A percentile compares a stretch with the other conserved stretches of the same genome.
Conservation (phyloP, 345 rosid genomes). For the thale cress (Arabidopsis thaliana) region TAIR10.1 NC_003071.7:8668001-8668500, state of each 20-base stretch:
- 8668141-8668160: not conserved
- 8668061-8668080: not conserved
- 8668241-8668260: constrained; percentile 13
- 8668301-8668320: not conserved
- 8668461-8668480: constrained; percentile 24
- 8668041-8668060: not conserved
- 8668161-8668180: not conserved
- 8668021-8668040: not conserved
- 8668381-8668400: not conserved
- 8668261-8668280: constrained; percentile 17
- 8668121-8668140: not conserved
- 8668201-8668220: not conserved
- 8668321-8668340: constrained; percentile 9
- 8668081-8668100: not conserved
- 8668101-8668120: not conserved
- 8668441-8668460: constrained; percentile 27
- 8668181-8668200: not conserved
- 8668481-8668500: constrained; percentile 5
- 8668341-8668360: constrained; percentile 45
- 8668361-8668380: constrained; percentile 39
- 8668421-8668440: constrained; percentile 23
- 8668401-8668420: constrained; percentile 20
- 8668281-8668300: not conserved
- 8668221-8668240: not conserved
- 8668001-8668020: not conserved